A percentile compares a stretch with the other conserved stretches of the same genome.
Conservation (phyloP, 2,329 filamentous ascomycete species). For the Colletotrichum eremochloae region DNA sequence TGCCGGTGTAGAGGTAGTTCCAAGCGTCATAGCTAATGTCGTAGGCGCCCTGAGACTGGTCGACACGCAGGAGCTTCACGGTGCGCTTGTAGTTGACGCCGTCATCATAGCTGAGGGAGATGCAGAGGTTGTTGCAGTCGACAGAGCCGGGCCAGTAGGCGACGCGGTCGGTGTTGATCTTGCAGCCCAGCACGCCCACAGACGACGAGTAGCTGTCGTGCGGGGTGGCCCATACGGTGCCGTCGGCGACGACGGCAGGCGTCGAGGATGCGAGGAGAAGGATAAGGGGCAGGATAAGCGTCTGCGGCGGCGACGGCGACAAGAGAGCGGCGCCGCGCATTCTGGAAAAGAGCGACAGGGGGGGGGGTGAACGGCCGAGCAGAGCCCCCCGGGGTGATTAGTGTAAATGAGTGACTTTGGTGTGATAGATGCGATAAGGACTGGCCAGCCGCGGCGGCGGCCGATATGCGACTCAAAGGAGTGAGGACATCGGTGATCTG, state of each 20-base stretch:
- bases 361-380: background rate
- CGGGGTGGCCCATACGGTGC: constrained; percentile 54
- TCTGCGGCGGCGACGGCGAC: constrained; percentile 32
- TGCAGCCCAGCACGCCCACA: constrained; percentile 65
- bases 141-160: constrained; percentile 64
- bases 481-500: constrained; percentile 36
- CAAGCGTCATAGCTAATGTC: constrained; percentile 67
- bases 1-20: constrained; percentile 63
- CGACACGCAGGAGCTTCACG: constrained; percentile 46
- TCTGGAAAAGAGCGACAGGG: constrained; percentile 23
- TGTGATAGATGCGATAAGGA: constrained; percentile 19
- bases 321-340: constrained; percentile 35
- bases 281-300: background rate
- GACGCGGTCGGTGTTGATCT: constrained; percentile 65
- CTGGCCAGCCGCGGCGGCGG: constrained; percentile 38
- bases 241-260: constrained; percentile 21
- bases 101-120: constrained; percentile 50
- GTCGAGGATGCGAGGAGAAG: background rate
- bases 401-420: constrained; percentile 28
- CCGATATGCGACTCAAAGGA: constrained; percentile 35
- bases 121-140: constrained; percentile 60
- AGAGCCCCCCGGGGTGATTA: background rate
- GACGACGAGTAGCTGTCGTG: constrained; percentile 64
- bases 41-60: constrained; percentile 56
- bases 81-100: constrained; percentile 44